A percentile compares a stretch with the other conserved stretches of the same genome.
Evolutionary conservation across 192 early-diverging fungal genomes (phyloP).

Genomic region (Entrophospora sp.): DNA sequence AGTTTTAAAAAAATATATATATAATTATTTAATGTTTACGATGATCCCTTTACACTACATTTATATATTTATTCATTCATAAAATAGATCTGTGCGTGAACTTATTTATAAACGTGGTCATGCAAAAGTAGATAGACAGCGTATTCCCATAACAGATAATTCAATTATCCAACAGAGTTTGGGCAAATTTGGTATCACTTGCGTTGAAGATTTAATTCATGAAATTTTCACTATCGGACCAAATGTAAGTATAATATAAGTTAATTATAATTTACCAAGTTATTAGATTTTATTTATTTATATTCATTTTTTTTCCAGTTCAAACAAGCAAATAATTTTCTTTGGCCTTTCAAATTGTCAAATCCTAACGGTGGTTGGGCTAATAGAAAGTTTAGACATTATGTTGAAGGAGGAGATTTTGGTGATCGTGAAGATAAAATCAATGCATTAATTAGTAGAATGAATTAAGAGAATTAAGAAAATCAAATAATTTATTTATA

Average conservation of each 20-base stretch:
- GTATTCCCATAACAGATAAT: slow-evolving; percentile 96
- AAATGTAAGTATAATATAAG: slow-evolving; percentile 42
- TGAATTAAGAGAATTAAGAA: too few species aligned
- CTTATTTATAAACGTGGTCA: slow-evolving; percentile 99
- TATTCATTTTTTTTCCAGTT: slow-evolving; percentile 37
- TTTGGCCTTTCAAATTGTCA: slow-evolving; percentile 98
- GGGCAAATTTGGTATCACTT: slow-evolving; percentile 93
- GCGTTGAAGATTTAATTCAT: slow-evolving; percentile 96
- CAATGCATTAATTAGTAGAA: slow-evolving; percentile 92
- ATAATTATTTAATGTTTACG: not conserved
- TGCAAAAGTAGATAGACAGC: slow-evolving; percentile 97
- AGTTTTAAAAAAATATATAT: not conserved
- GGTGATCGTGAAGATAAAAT: slow-evolving; percentile 97
- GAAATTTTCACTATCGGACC: slow-evolving; percentile 98
- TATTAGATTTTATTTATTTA: not conserved
- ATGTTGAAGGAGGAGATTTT: slow-evolving; percentile 94
- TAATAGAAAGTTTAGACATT: slow-evolving; percentile 90
- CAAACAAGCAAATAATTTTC: slow-evolving; percentile 96
- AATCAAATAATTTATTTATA: too few species aligned
- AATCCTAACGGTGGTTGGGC: slow-evolving; percentile 96
- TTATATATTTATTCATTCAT: not conserved
- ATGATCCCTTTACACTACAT: not conserved
- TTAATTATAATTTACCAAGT: not conserved
- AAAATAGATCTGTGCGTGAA: slow-evolving; percentile 70
- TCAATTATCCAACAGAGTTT: slow-evolving; percentile 84